Conservation (phyloP, 306 rosid species). For the Vicia faba region DNA sequence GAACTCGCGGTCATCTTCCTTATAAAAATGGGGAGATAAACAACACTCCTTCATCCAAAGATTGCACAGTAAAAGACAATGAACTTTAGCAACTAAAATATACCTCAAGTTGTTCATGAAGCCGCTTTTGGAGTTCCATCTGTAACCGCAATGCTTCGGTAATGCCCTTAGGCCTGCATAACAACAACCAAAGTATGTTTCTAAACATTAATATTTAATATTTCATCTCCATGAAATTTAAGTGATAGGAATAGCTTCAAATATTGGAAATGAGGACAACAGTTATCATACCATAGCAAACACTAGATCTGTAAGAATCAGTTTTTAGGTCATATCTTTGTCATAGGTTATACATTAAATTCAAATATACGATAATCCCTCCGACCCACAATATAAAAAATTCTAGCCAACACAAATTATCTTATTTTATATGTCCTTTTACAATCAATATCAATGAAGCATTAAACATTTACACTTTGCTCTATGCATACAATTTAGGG, state of each 20-base stretch:
- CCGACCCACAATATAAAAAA: background rate
- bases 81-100: slow-evolving; percentile 12
- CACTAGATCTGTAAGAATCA: background rate
- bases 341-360: background rate
- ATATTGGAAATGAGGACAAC: slow-evolving; percentile 19
- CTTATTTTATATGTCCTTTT: background rate
- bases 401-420: background rate
- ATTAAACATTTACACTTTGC: slow-evolving; percentile 6
- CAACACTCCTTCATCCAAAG: slow-evolving; percentile 1
- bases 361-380: background rate
- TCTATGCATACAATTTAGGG: background rate
- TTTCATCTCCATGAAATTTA: slow-evolving; percentile 13
- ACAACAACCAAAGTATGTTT: slow-evolving; percentile 25
- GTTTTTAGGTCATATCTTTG: background rate
- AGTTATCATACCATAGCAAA: slow-evolving; percentile 12
- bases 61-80: slow-evolving; percentile 1
- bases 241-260: slow-evolving; percentile 13
- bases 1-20: slow-evolving; percentile 28
- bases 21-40: slow-evolving; percentile 1
- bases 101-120: slow-evolving; percentile 99
- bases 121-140: slow-evolving; percentile 97
- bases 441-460: background rate
- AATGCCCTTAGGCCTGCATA: slow-evolving; percentile 70
- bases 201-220: slow-evolving; percentile 14
- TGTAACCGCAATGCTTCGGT: slow-evolving; percentile 91